phyloP scores from a whole-genome alignment of 164 flowering plant genomes.

The Nelumbo lutea region DNA sequence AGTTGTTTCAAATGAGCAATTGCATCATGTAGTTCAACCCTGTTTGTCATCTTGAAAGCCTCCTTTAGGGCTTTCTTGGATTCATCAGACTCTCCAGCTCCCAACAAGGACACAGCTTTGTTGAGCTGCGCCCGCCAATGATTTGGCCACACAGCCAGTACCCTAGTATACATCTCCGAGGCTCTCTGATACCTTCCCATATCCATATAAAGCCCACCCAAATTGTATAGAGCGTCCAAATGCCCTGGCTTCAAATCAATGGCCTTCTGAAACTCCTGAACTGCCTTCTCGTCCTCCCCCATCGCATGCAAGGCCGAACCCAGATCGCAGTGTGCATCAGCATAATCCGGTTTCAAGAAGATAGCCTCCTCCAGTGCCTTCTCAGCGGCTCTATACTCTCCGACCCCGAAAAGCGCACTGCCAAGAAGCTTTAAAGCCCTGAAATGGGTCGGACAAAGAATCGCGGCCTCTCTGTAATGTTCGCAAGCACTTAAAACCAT shows the following conservation, averaged over 20 bases:
- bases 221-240: constrained; percentile 18
- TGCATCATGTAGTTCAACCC: constrained; percentile 23
- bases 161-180: constrained; percentile 20
- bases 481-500: constrained; percentile 16
- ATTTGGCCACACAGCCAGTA: constrained; percentile 12
- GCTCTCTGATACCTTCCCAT: constrained; percentile 18
- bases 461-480: constrained; percentile 22
- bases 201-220: constrained; percentile 18
- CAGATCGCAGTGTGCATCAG: constrained; percentile 21
- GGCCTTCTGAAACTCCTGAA: constrained; percentile 17
- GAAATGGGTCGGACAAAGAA: constrained; percentile 21
- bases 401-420: constrained; percentile 23
- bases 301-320: constrained; percentile 20
- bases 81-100: constrained; percentile 16
- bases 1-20: constrained; percentile 18
- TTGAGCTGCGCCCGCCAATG: constrained; percentile 25
- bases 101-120: constrained; percentile 14
- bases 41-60: constrained; percentile 20
- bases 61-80: constrained; percentile 16
- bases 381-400: constrained; percentile 18
- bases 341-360: constrained; percentile 14
- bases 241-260: constrained; percentile 21
- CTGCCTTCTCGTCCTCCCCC: constrained; percentile 19
- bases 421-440: constrained; percentile 23
- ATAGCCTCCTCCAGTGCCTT: constrained; percentile 21